Evolutionary conservation across 495 filamentous ascomycete genomes (phyloP).

Genomic region (Penicillium malachiteum): DNA sequence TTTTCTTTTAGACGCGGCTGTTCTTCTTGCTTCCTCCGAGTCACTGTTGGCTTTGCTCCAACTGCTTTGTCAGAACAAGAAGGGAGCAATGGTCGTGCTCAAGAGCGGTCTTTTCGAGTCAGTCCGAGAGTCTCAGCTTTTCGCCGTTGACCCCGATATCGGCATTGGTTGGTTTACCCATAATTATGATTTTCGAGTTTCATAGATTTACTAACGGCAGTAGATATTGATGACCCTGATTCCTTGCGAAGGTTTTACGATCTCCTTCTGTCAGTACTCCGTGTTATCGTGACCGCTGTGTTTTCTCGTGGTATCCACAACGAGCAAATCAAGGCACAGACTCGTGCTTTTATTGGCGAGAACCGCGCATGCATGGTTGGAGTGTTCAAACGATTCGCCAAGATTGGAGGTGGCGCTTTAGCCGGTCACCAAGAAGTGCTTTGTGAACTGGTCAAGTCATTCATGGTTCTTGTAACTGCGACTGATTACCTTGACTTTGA

Average conservation of each 20-base stretch:
- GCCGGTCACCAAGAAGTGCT: slow-evolving; percentile 42
- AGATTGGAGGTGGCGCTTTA: slow-evolving; percentile 59
- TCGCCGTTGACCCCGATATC: slow-evolving; percentile 90
- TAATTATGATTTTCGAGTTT: not conserved
- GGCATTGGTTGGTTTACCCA: slow-evolving; percentile 62
- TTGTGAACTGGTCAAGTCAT: slow-evolving; percentile 58
- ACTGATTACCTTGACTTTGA: slow-evolving; percentile 61
- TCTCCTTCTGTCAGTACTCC: slow-evolving; percentile 75
- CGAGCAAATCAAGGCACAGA: slow-evolving; percentile 69
- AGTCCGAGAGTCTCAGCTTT: slow-evolving; percentile 74
- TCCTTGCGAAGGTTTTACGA: slow-evolving; percentile 79
- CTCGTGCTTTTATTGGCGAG: slow-evolving; percentile 70
- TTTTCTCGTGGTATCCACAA: slow-evolving; percentile 80
- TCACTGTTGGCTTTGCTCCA: slow-evolving; percentile 81
- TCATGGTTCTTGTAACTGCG: slow-evolving; percentile 56
- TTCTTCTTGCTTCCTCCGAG: slow-evolving; percentile 63
- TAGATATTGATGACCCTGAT: slow-evolving; percentile 64
- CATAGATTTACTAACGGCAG: slow-evolving; percentile 14
- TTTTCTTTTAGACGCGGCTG: slow-evolving; percentile 46
- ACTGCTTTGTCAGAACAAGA: slow-evolving; percentile 74
- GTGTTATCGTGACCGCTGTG: slow-evolving; percentile 76
- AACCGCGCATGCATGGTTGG: slow-evolving; percentile 79
- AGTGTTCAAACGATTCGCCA: slow-evolving; percentile 86
- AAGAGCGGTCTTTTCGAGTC: slow-evolving; percentile 87
- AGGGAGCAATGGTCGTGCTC: slow-evolving; percentile 76